Base-by-base conservation (phyloP, 2,329 filamentous ascomycete species). In the Phoma sp. region DNA sequence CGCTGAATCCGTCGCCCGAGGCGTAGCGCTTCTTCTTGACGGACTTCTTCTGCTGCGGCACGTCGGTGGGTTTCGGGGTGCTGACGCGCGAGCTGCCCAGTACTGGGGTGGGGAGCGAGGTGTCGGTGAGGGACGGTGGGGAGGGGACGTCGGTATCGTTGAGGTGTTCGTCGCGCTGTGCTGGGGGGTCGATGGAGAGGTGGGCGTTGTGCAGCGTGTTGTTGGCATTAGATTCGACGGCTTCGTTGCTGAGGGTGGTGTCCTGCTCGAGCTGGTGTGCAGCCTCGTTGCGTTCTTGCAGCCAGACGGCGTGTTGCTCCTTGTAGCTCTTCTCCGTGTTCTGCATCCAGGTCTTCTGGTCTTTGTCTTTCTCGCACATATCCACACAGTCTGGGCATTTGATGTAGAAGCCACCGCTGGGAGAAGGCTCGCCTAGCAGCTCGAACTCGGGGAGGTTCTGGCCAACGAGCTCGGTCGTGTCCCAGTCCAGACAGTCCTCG, bases 401-500 rank as follows among this genome's bases (percentile, higher is more conserved):
- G 50, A 86, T 75, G 60, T 81, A 85, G 68, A 80, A 85, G 0
- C 80, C 81, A 25, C 81, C 77, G 0, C 64, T 55, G 2, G 74
- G 70, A 3, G 74, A 68, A 0, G 66, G 68, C 51, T 81, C 83
- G 0, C 75, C 77, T 1, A 84, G 70, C n/a, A 81, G 59, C 51
- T 84, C 78, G 47, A 81, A 83, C 62, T 85, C 83, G 1, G 78
- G 76, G 0, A 85, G 69, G 13, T 77, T 80, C 22, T 82, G 78
- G 9, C 81, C 84, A 12, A 86, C 65, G 0, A 86, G 77, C 4
- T 75, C 73, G 0, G 79, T 77, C 2, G 74, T 73, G 4, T 81
- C 76, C 72, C 81, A 85, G 43, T 85, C 78, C 0, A 87, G 65
- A 62, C 84, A 87, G 39, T 85, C 81, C 51, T 87, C 84, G 62